Evolutionary conservation across 805 yeast genomes (phyloP).

Genomic region (Wickerhamia fluorescens): DNA sequence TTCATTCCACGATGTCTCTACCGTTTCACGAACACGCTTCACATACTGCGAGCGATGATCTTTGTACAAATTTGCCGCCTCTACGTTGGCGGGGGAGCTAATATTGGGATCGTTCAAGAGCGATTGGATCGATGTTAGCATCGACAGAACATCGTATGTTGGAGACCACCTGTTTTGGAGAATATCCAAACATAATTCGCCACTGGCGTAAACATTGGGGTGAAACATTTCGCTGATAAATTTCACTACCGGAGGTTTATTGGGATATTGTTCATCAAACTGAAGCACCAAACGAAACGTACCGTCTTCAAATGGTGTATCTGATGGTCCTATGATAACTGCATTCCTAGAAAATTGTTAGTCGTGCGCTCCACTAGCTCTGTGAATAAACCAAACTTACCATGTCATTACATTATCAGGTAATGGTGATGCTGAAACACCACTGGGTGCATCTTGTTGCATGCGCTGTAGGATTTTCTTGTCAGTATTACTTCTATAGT

Average conservation of each 20-base stretch:
- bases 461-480: slow-evolving; percentile 71
- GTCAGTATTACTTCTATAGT: too few relatives aligned
- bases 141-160: slow-evolving; percentile 94
- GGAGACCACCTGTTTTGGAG: slow-evolving; percentile 98
- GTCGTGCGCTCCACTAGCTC: not conserved
- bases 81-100: slow-evolving; percentile 94
- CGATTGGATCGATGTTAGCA: slow-evolving; percentile 87
- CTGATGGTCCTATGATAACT: slow-evolving; percentile 94
- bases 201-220: slow-evolving; percentile 93
- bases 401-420: slow-evolving; percentile 97
- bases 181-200: slow-evolving; percentile 93
- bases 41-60: slow-evolving; percentile 92
- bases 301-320: slow-evolving; percentile 97
- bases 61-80: slow-evolving; percentile 91
- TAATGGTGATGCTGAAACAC: slow-evolving; percentile 94
- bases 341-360: slow-evolving; percentile 52
- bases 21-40: slow-evolving; percentile 89
- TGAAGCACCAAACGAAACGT: slow-evolving; percentile 81
- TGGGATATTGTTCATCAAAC: slow-evolving; percentile 96
- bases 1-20: slow-evolving; percentile 90
- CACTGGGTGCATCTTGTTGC: slow-evolving; percentile 98
- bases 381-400: slow-evolving; percentile 9
- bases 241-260: slow-evolving; percentile 90
- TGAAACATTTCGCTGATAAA: slow-evolving; percentile 94
- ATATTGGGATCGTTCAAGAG: slow-evolving; percentile 94